phyloP scores from a whole-genome alignment of 2,329 filamentous ascomycete genomes.

The Cercospora sp. region DNA sequence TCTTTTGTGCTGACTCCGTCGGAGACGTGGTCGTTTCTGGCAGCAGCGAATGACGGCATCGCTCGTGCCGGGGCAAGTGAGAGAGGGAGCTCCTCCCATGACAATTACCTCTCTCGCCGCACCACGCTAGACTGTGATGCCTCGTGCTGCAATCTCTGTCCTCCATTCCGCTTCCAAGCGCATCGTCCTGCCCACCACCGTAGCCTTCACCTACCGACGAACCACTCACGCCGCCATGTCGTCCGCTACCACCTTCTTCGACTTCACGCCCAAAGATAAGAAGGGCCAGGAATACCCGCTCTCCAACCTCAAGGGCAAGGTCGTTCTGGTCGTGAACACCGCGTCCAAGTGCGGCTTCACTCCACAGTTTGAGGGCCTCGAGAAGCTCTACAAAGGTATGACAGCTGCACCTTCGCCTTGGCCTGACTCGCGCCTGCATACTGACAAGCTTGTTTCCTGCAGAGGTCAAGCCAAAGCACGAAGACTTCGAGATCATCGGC shows the following conservation, averaged over 20 bases:
- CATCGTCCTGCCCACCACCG: slow-evolving; percentile 8
- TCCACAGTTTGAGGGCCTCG: slow-evolving; percentile 86
- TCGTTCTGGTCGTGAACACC: slow-evolving; percentile 94
- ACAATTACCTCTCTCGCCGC: slow-evolving; percentile 4
- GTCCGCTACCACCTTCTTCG: slow-evolving; percentile 72
- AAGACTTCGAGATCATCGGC: slow-evolving; percentile 81
- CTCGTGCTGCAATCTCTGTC: not conserved
- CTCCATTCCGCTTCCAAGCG: not conserved
- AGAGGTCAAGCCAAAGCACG: slow-evolving; percentile 65
- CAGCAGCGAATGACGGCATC: slow-evolving; percentile 5
- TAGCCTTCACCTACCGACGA: slow-evolving; percentile 9
- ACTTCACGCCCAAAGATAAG: slow-evolving; percentile 70
- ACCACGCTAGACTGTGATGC: not conserved
- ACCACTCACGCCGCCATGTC: slow-evolving; percentile 54
- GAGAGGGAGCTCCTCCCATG: not conserved
- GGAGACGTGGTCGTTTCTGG: not conserved
- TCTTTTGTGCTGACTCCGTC: not conserved
- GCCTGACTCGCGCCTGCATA: not conserved
- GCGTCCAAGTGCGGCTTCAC: slow-evolving; percentile 99
- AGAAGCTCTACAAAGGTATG: slow-evolving; percentile 75
- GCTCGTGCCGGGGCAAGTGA: not conserved
- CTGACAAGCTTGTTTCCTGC: slow-evolving; percentile 4
- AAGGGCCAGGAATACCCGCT: slow-evolving; percentile 72
- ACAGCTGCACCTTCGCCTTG: not conserved
- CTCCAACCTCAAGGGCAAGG: slow-evolving; percentile 77